Base-by-base conservation (phyloP, 2,329 filamentous ascomycete species). In the Conoideocrella luteorostrata region DNA sequence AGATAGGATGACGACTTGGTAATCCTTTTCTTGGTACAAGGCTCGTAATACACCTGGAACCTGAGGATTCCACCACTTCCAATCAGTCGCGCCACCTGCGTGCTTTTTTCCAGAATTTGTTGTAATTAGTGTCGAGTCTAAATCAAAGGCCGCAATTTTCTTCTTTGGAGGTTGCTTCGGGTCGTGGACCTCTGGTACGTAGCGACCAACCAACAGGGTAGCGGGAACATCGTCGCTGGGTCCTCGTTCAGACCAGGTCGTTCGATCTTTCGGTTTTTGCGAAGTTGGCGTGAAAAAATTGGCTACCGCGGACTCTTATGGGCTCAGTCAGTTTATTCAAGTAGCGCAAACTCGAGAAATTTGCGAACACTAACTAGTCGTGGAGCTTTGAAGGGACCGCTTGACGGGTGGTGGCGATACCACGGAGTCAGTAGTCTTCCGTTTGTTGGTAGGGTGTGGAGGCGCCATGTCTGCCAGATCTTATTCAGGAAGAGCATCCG, bases 281-380 rank as follows among this genome's bases (percentile, higher is more conserved):
- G 89, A 96, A 0, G 76, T 61, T 0, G 90, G 90, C 0, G 83
- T 95, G 65, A 97, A 97, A 70, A 97, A 97, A 43, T 77, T 88
- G 17, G 86, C 77, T 2, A 95, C 80, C 1, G 84, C 80, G 47
- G 66, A 79, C 60, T 80, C 84, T 87, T 39, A 51, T 4, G 10
- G 21, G 30, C 35, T 39, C 28, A 29, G 41, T 59, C 45, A 60
- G 52, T 22, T 28, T 7, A 21, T 29, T 18, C 7, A 22, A 10
- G 23, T 5, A 17, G 17, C 13, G 13, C n/a, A n/a, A n/a, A n/a
- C 12, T 11, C 7, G 6, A 7, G 3, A 11, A 22, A 28, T 38
- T 12, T 13, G 17, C 17, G 9, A n/a, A 23, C 30, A 33, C 68
- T 48, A 54, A 76, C 74, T 74, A 35, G 75, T 74, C 39, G 74